Conservation (phyloP, 345 rosid species). For the Arabis hirsuta region DNA sequence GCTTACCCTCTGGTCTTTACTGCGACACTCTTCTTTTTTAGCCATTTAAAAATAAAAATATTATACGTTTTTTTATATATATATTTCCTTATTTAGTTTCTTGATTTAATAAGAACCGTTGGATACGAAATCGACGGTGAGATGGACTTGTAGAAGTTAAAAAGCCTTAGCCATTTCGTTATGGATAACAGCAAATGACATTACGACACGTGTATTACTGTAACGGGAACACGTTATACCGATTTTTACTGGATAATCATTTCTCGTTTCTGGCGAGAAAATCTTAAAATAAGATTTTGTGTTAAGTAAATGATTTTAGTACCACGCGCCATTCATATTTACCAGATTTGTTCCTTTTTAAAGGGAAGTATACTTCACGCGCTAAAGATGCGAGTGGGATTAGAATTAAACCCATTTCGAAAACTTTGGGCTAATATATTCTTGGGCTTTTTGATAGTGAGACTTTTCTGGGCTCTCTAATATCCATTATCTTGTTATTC, state of each 20-base stretch:
- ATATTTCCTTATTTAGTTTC: not conserved
- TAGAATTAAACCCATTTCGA: not conserved
- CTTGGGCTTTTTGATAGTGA: not conserved
- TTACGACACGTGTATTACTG: conserved; percentile 1
- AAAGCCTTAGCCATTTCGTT: conserved; percentile 33
- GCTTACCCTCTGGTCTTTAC: conserved; percentile 42
- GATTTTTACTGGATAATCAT: conserved; percentile 24
- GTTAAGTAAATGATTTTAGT: conserved; percentile 8
- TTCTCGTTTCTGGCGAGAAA: conserved; percentile 16
- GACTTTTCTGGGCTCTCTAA: not conserved
- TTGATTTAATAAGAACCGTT: conserved; percentile 24
- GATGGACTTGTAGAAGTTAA: conserved; percentile 22
- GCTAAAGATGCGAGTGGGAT: not conserved
- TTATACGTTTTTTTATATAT: not conserved
- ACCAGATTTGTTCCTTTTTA: not conserved
- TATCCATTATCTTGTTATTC: too few species aligned
- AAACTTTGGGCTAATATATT: conserved; percentile 9
- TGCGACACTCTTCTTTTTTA: conserved; percentile 39
- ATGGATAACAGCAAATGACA: not conserved
- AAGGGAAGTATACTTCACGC: conserved; percentile 1
- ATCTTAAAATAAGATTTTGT: conserved; percentile 37
- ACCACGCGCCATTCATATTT: conserved; percentile 17
- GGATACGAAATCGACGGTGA: conserved; percentile 27
- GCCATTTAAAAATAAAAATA: not conserved
- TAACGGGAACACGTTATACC: conserved; percentile 22